These are phyloP conservation scores for Saprolegnia diclina DNA, from an alignment of 352 stramenopile genomes.

Conservation along the genomic window DNA sequence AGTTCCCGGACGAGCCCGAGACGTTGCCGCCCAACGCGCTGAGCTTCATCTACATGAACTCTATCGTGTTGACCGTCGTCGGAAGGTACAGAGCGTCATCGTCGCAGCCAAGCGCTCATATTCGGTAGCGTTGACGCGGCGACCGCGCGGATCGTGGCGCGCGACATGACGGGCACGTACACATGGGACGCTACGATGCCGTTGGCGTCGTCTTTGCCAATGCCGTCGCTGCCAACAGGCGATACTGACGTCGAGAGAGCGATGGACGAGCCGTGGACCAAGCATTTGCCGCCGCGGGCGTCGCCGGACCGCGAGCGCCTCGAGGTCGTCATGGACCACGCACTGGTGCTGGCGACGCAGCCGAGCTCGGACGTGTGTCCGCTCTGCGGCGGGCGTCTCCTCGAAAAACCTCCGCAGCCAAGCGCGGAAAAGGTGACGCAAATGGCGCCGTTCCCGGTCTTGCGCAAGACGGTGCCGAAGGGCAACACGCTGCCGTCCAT, in stretches of 20 bases:
- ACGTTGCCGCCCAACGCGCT: slow-evolving; percentile 36
- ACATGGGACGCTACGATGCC: slow-evolving; percentile 61
- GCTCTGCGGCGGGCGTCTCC: slow-evolving; percentile 22
- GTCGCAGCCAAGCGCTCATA: not conserved
- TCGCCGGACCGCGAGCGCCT: slow-evolving; percentile 5
- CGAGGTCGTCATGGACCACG: slow-evolving; percentile 26
- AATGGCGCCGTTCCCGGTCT: slow-evolving; percentile 21
- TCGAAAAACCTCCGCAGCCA: not conserved
- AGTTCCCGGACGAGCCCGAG: slow-evolving; percentile 48
- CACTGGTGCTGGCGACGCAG: slow-evolving; percentile 2
- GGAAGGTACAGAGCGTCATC: slow-evolving; percentile 40
- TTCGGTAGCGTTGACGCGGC: slow-evolving; percentile 45
- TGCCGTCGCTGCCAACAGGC: not conserved
- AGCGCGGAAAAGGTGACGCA: slow-evolving; percentile 7
- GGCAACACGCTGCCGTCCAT: slow-evolving; percentile 25
- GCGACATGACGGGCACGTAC: slow-evolving; percentile 82
- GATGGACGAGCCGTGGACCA: slow-evolving; percentile 6
- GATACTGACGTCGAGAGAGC: not conserved
- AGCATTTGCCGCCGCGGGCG: not conserved
- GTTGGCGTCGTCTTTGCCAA: not conserved
- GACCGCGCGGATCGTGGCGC: slow-evolving; percentile 65
- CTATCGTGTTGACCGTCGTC: slow-evolving; percentile 78
- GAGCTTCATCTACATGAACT: slow-evolving; percentile 88
- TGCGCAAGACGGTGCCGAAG: slow-evolving; percentile 10
- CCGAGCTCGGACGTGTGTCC: slow-evolving; percentile 23